These are phyloP conservation scores for Sambucus nigra DNA, from an alignment of 129 eudicot genomes.

Conservation along the genomic window DNA sequence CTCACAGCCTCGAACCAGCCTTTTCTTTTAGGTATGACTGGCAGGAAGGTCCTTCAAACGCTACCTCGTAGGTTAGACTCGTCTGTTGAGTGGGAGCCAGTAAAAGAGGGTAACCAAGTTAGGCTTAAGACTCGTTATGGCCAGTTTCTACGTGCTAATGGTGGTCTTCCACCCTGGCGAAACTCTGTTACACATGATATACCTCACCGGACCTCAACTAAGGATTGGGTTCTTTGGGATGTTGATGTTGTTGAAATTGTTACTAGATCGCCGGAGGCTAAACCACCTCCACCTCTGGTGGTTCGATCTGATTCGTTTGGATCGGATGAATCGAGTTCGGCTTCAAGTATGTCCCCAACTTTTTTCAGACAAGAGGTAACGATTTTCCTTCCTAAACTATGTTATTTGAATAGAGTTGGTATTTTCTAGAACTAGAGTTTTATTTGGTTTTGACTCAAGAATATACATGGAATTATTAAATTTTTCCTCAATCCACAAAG, in stretches of 20 bases:
- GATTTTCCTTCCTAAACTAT: too few species aligned
- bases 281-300: constrained; percentile 27
- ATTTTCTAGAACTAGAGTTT: not conserved
- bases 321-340: constrained; percentile 34
- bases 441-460: too few species aligned
- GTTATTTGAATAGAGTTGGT: not conserved
- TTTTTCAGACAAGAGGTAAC: constrained; percentile 57
- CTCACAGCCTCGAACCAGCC: constrained; percentile 61
- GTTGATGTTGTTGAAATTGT: constrained; percentile 41
- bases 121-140: constrained; percentile 56
- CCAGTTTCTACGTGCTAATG: constrained; percentile 49
- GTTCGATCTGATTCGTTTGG: constrained; percentile 24
- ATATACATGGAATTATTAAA: too few species aligned
- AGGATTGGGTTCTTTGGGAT: constrained; percentile 68
- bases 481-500: too few species aligned
- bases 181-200: constrained; percentile 68
- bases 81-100: constrained; percentile 68
- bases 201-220: constrained; percentile 55
- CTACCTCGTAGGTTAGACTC: constrained; percentile 45
- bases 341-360: constrained; percentile 22
- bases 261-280: constrained; percentile 22
- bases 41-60: constrained; percentile 56
- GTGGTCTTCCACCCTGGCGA: constrained; percentile 70
- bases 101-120: constrained; percentile 32
- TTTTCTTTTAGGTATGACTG: constrained; percentile 62